phyloP scores from a whole-genome alignment of 257 asterid species.

The Perilla frutescens region DNA sequence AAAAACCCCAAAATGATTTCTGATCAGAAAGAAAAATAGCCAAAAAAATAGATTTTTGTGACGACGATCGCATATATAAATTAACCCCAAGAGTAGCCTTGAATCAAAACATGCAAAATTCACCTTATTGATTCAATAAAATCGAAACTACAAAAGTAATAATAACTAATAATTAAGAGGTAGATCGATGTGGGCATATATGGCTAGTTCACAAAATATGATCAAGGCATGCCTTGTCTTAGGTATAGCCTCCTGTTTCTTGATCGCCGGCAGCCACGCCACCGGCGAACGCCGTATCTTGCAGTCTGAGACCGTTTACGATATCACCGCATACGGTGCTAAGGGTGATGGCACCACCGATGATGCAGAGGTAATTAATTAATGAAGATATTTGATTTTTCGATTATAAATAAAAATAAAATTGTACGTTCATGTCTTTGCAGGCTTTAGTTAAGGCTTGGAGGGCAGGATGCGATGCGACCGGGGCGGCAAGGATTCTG shows the following conservation, averaged over 20 bases:
- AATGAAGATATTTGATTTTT: conserved; percentile 55
- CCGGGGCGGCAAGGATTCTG: conserved; percentile 43
- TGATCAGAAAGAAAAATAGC: too few species aligned
- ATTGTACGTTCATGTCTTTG: too few species aligned
- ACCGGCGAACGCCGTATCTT: conserved; percentile 34
- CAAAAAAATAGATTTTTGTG: too few species aligned
- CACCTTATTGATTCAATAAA: too few species aligned
- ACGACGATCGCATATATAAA: too few species aligned
- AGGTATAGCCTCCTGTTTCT: conserved; percentile 30
- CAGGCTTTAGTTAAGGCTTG: conserved; percentile 62
- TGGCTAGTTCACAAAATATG: too few species aligned
- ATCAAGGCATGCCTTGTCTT: background rate
- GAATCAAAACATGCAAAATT: too few species aligned
- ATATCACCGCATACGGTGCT: conserved; percentile 53
- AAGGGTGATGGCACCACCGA: conserved; percentile 47
- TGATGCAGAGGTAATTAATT: conserved; percentile 50
- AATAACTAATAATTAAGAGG: too few species aligned
- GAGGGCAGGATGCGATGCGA: conserved; percentile 57
- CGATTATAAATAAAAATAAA: conserved; percentile 39
- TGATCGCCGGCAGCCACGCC: background rate
- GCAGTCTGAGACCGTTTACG: conserved; percentile 45
- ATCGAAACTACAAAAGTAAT: too few species aligned
- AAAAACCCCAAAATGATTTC: too few species aligned
- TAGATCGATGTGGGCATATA: too few species aligned
- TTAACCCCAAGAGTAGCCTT: too few species aligned